Evolutionary conservation across 1,139 yeast genomes (phyloP).

Genomic region (Candida glucosophila): DNA sequence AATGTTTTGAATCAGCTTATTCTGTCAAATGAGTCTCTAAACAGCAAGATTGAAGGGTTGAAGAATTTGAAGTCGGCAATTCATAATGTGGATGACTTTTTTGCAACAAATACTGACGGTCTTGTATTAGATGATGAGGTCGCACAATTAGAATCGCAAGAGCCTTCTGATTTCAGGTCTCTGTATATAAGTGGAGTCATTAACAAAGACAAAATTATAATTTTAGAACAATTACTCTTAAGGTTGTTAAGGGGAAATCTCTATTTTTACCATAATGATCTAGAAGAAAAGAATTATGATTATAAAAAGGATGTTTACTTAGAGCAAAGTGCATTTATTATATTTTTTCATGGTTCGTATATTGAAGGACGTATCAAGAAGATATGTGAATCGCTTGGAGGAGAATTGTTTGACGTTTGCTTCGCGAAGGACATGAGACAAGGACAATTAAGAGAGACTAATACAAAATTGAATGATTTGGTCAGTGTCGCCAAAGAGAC

Average conservation of each 20-base stretch:
- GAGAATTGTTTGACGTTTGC: conserved; percentile 33
- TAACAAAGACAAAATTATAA: conserved; percentile 56
- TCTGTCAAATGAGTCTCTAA: conserved; percentile 27
- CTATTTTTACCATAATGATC: conserved; percentile 62
- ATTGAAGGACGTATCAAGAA: conserved; percentile 33
- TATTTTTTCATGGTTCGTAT: conserved; percentile 36
- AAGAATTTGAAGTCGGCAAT: conserved; percentile 34
- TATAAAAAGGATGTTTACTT: conserved; percentile 22
- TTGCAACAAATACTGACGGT: conserved; percentile 27
- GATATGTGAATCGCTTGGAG: conserved; percentile 40
- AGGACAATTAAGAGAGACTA: conserved; percentile 49
- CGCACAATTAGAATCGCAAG: conserved; percentile 13
- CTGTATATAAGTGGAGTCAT: conserved; percentile 86
- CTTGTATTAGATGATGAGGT: conserved; percentile 13
- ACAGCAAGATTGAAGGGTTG: conserved; percentile 27
- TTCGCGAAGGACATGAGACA: conserved; percentile 17
- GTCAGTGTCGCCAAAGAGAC: conserved; percentile 45
- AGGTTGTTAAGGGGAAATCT: conserved; percentile 86
- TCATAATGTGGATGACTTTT: conserved; percentile 60
- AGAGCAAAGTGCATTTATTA: conserved; percentile 34
- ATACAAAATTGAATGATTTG: conserved; percentile 47
- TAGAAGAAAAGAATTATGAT: conserved; percentile 41
- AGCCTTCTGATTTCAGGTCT: no score
- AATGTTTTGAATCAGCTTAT: conserved; percentile 33
- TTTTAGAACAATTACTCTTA: conserved; percentile 87